These are phyloP conservation scores for Scenedesmus sp. DNA, from an alignment of 163 green algal species.

Conservation along the genomic window DNA sequence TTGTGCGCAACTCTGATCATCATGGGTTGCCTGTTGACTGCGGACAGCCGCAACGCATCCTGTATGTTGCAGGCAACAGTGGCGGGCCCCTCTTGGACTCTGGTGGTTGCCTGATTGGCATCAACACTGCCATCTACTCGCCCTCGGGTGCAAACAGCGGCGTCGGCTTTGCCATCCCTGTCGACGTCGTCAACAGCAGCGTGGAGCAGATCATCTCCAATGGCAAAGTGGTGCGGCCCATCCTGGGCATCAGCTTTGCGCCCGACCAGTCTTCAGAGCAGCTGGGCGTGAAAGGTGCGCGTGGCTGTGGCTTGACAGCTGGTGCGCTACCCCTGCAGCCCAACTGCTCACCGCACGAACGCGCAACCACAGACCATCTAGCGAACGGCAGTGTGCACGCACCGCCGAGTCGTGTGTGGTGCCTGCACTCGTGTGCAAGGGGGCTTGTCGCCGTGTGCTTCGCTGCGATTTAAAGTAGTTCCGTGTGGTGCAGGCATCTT, in stretches of 20 bases:
- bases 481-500: conserved; percentile 93
- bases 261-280: conserved; percentile 89
- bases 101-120: conserved; percentile 89
- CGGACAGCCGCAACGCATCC: neutral
- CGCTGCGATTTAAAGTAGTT: too few species aligned
- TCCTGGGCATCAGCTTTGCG: conserved; percentile 96
- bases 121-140: conserved; percentile 93
- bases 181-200: conserved; percentile 79
- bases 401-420: too few species aligned
- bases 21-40: too few species aligned
- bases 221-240: conserved; percentile 91
- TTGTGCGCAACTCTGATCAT: too few species aligned
- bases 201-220: conserved; percentile 83
- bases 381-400: too few species aligned
- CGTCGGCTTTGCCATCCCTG: conserved; percentile 95
- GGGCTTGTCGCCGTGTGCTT: too few species aligned
- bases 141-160: conserved; percentile 67
- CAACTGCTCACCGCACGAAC: too few species aligned
- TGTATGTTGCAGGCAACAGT: conserved; percentile 86
- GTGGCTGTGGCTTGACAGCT: neutral
- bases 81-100: conserved; percentile 95
- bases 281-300: conserved; percentile 80
- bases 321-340: too few species aligned
- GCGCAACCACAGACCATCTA: too few species aligned
- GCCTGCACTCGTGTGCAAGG: too few species aligned